A percentile compares a stretch with the other conserved stretches of the same genome.
Conservation (phyloP, 176 grass and related monocot genomes). For the Secale cereale region DNA sequence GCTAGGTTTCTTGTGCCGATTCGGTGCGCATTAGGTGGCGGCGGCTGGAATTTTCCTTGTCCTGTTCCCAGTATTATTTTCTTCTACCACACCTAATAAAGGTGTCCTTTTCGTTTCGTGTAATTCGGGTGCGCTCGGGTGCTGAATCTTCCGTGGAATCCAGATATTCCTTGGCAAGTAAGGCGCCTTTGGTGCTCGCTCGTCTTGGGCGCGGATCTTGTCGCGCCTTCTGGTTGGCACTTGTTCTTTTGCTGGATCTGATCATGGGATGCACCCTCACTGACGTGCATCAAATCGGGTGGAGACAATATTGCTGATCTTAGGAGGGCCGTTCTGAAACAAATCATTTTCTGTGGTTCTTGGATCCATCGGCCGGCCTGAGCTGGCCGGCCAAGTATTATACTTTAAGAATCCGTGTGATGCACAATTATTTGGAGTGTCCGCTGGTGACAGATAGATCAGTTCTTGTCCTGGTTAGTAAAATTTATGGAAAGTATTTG, state of each 20-base stretch:
- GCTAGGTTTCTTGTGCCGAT: constrained; percentile 26
- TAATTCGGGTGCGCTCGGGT: constrained; percentile 23
- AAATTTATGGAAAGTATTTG: neutral
- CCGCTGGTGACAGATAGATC: constrained; percentile 14
- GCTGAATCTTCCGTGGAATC: constrained; percentile 52
- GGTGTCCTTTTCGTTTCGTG: constrained; percentile 23
- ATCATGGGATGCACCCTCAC: constrained; percentile 43
- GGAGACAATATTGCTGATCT: constrained; percentile 2
- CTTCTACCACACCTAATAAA: constrained; percentile 30
- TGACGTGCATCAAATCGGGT: constrained; percentile 1
- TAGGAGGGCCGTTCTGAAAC: constrained; percentile 27
- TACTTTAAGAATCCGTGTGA: constrained; percentile 4
- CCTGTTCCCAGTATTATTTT: neutral
- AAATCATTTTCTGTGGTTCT: constrained; percentile 25
- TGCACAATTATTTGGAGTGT: constrained; percentile 22
- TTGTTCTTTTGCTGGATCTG: constrained; percentile 52
- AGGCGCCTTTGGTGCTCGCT: constrained; percentile 31
- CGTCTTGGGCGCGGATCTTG: constrained; percentile 39
- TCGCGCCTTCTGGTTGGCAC: constrained; percentile 39
- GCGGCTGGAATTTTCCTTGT: constrained; percentile 21
- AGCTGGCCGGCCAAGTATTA: constrained; percentile 17
- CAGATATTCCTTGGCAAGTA: constrained; percentile 39
- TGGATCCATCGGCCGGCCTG: constrained; percentile 32
- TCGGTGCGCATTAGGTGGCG: constrained; percentile 34
- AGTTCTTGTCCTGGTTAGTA: neutral